Percentiles rank a stretch among this genome's conserved stretches.
Evolutionary conservation across 208 protist genomes (phyloP).

Genomic region (Leishmania turanica): DNA sequence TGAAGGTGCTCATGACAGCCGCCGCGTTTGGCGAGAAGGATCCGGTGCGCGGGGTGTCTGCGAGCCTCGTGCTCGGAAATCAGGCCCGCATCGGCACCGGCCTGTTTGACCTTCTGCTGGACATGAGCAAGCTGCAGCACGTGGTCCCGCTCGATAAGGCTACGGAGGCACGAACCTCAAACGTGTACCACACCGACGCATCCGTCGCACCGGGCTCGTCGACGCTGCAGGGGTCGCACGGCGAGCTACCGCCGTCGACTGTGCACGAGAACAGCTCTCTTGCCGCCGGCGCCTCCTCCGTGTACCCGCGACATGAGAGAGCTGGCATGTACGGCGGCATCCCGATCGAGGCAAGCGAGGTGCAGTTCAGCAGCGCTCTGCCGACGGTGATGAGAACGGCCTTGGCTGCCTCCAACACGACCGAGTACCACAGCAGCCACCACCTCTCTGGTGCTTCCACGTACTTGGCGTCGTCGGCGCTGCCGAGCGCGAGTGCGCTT

Average conservation of each 20-base stretch:
- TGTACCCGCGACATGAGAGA: slow-evolving; percentile 19
- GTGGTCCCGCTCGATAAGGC: slow-evolving; percentile 85
- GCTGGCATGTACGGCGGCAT: slow-evolving; percentile 49
- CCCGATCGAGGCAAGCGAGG: slow-evolving; percentile 59
- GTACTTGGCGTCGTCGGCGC: slow-evolving; percentile 20
- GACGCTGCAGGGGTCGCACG: slow-evolving; percentile 25
- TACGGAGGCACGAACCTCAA: slow-evolving; percentile 69
- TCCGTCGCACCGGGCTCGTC: slow-evolving; percentile 50
- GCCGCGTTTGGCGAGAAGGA: slow-evolving; percentile 97
- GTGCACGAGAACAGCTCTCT: slow-evolving; percentile 70
- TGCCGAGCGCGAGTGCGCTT: slow-evolving; percentile 19
- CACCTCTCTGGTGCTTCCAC: slow-evolving; percentile 25
- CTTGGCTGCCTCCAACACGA: slow-evolving; percentile 44
- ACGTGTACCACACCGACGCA: slow-evolving; percentile 79
- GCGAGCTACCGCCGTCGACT: slow-evolving; percentile 62
- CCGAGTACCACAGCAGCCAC: slow-evolving; percentile 31
- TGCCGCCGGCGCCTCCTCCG: slow-evolving; percentile 30
- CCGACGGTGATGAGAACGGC: slow-evolving; percentile 14
- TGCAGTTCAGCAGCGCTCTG: slow-evolving; percentile 51
- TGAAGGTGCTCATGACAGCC: slow-evolving; percentile 98
- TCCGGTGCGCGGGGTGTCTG: slow-evolving; percentile 95
- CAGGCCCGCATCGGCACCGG: slow-evolving; percentile 97
- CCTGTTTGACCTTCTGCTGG: slow-evolving; percentile 96
- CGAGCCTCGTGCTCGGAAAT: slow-evolving; percentile 99
- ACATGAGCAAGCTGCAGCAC: slow-evolving; percentile 90